Percentiles rank a stretch among this genome's conserved stretches.
Evolutionary conservation across 2,329 filamentous ascomycete species (phyloP).

Genomic region (Pseudogymnoascus sp.): DNA sequence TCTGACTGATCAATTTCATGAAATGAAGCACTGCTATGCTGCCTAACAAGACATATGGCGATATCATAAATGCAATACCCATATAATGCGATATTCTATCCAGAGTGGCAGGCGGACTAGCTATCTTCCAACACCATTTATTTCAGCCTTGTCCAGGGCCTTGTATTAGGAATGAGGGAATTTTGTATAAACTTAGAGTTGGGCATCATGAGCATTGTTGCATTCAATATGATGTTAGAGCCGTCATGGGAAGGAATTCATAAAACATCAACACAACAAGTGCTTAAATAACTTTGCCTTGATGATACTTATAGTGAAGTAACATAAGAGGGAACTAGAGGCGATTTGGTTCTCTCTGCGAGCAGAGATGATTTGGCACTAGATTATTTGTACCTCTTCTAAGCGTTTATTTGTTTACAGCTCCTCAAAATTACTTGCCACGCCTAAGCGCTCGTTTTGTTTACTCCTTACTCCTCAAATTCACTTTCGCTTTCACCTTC

Average conservation of each 20-base stretch:
- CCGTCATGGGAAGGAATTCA: too few relatives aligned
- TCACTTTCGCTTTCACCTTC: not conserved
- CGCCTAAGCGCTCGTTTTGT: not conserved
- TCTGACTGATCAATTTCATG: not conserved
- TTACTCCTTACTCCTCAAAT: not conserved
- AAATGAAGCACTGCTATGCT: not conserved
- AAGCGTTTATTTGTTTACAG: not conserved
- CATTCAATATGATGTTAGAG: not conserved
- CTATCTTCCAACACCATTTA: not conserved
- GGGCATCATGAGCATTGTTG: not conserved
- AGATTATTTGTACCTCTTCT: not conserved
- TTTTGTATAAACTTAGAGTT: not conserved
- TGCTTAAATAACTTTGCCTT: not conserved
- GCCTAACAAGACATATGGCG: not conserved
- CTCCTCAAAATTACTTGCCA: not conserved
- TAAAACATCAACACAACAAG: not conserved
- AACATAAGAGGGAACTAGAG: not conserved
- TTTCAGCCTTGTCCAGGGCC: not conserved
- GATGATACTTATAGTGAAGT: not conserved
- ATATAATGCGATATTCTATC: not conserved
- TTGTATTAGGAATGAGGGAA: not conserved
- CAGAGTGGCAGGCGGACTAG: not conserved
- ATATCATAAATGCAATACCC: slow-evolving; percentile 1
- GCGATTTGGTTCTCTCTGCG: not conserved
- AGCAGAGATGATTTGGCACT: not conserved